Evolutionary conservation across 164 flowering plant genomes (phyloP).

Genomic region (Stephania japonica): DNA sequence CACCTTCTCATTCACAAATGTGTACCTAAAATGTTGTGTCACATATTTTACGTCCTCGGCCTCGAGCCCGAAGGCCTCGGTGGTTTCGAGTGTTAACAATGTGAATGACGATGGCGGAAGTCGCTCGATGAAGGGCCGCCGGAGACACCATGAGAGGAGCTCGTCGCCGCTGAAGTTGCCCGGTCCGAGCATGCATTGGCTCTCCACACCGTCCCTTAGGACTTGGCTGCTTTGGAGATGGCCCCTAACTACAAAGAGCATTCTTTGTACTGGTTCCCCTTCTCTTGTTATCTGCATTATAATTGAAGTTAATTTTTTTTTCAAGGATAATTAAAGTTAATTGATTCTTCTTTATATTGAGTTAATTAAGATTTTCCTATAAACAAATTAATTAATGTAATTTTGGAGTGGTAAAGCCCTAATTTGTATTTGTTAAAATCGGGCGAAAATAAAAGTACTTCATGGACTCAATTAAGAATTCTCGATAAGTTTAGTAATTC

Average conservation of each 20-base stretch:
- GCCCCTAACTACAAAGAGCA: constrained; percentile 89
- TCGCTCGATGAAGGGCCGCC: constrained; percentile 78
- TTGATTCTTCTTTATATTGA: background rate
- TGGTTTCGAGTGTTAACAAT: constrained; percentile 69
- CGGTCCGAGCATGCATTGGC: constrained; percentile 94
- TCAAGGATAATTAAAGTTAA: background rate
- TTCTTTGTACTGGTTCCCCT: constrained; percentile 90
- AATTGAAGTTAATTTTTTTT: background rate
- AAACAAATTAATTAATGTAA: no score
- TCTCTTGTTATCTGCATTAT: constrained; percentile 64
- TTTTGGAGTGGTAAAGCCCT: no score
- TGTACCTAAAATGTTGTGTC: constrained; percentile 91
- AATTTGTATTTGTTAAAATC: no score
- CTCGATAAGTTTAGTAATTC: no score
- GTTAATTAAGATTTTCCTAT: no score
- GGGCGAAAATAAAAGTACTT: no score
- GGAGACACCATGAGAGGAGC: constrained; percentile 89
- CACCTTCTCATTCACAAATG: constrained; percentile 77
- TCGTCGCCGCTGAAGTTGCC: constrained; percentile 97
- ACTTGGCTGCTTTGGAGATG: constrained; percentile 92
- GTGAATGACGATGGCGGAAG: constrained; percentile 86
- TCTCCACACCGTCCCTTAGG: constrained; percentile 73
- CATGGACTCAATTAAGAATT: no score
- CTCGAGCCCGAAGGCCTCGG: constrained; percentile 88
- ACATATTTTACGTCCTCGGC: constrained; percentile 90